Conservation (phyloP, 2,329 filamentous ascomycete genomes). For the Ophiocordyceps camponoti-rufipedis region DNA sequence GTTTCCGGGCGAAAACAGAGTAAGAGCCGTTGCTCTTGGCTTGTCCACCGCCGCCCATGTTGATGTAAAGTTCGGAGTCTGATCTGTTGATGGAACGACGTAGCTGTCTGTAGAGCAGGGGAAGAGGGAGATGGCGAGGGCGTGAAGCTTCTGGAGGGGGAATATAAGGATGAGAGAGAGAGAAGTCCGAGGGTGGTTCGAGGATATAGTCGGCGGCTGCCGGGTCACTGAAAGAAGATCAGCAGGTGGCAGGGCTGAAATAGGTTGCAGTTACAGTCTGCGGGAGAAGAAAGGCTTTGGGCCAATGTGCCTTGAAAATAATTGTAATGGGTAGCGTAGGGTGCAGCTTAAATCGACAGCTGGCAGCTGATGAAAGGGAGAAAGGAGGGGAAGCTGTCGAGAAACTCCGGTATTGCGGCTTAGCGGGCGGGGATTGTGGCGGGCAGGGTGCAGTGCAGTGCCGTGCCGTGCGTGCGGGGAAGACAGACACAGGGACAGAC, state of each 20-base stretch:
- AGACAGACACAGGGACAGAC: too few relatives aligned
- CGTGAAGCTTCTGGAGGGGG: conserved; percentile 1
- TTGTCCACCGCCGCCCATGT: conserved; percentile 32
- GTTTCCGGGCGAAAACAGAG: conserved; percentile 29
- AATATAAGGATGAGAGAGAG: conserved; percentile 1
- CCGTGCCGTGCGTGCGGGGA: neutral
- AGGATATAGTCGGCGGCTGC: too few relatives aligned
- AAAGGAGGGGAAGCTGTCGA: neutral
- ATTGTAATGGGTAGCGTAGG: neutral
- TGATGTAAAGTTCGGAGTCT: conserved; percentile 15
- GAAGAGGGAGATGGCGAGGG: conserved; percentile 5
- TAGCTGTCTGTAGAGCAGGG: conserved; percentile 7
- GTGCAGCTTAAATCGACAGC: neutral
- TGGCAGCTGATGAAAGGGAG: neutral
- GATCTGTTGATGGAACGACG: conserved; percentile 17
- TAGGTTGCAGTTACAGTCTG: conserved; percentile 1
- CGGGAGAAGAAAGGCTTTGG: neutral
- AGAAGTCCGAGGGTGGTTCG: too few relatives aligned
- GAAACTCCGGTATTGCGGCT: neutral
- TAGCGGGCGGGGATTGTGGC: neutral
- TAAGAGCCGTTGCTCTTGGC: conserved; percentile 29
- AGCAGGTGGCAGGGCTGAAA: conserved; percentile 6
- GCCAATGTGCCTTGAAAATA: too few relatives aligned
- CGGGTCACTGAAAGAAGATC: neutral
- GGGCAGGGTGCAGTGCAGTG: neutral